Evolutionary conservation across 352 stramenopile genomes (phyloP).

Genomic region (Phytopythium chamaehyphon): DNA sequence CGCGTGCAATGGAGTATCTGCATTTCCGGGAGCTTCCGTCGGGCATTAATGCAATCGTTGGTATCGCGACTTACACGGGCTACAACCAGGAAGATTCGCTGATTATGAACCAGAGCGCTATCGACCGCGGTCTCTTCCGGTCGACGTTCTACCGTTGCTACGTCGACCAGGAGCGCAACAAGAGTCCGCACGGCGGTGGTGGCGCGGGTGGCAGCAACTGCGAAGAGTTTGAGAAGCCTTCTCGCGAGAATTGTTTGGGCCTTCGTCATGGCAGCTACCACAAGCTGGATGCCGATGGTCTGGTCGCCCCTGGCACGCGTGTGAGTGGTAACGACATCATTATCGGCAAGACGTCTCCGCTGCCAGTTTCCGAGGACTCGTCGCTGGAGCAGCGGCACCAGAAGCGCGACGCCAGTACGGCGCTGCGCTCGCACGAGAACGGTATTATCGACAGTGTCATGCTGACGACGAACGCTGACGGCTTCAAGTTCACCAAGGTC

Average conservation of each 20-base stretch:
- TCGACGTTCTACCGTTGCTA: constrained; percentile 99
- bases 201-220: constrained; percentile 61
- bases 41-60: constrained; percentile 97
- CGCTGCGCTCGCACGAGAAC: constrained; percentile 97
- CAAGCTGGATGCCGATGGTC: constrained; percentile 98
- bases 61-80: constrained; percentile 83
- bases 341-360: constrained; percentile 97
- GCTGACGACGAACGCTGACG: constrained; percentile 97
- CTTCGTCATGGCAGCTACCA: constrained; percentile 97
- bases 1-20: constrained; percentile 98
- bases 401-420: constrained; percentile 96
- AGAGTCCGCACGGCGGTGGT: constrained; percentile 68
- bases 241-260: constrained; percentile 91
- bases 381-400: constrained; percentile 88
- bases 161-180: constrained; percentile 92
- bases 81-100: constrained; percentile 99
- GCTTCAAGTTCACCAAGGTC: constrained; percentile 97
- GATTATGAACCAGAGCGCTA: constrained; percentile 99
- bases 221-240: constrained; percentile 96
- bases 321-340: constrained; percentile 98
- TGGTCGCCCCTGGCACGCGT: constrained; percentile 94
- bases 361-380: constrained; percentile 75
- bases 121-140: constrained; percentile 98
- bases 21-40: constrained; percentile 98
- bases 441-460: constrained; percentile 99